Evolutionary conservation across 1,284 basidiomycete species (phyloP).

Genomic region (Vanrija sp.): DNA sequence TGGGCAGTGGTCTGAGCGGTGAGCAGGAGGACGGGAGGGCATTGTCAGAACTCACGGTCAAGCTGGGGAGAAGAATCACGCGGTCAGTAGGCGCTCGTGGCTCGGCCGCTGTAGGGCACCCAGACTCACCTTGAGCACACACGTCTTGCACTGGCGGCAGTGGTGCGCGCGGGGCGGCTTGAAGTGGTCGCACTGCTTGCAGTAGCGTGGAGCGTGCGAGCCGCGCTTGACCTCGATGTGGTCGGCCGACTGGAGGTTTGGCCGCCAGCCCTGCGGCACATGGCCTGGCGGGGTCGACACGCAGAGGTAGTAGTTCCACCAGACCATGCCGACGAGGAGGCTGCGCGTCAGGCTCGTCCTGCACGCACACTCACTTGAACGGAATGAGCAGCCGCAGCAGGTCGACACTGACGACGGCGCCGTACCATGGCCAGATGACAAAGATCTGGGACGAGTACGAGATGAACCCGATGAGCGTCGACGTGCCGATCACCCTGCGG

Average conservation of each 20-base stretch:
- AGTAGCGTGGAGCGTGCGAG: constrained; percentile 73
- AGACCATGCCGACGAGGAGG: constrained; percentile 66
- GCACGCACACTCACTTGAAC: constrained; percentile 69
- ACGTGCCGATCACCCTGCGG: constrained; percentile 57
- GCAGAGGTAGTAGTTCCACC: constrained; percentile 82
- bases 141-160: constrained; percentile 78
- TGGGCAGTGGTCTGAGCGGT: constrained; percentile 65
- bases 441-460: constrained; percentile 83
- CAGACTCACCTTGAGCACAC: constrained; percentile 33
- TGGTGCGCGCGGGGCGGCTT: constrained; percentile 69
- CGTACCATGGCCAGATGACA: constrained; percentile 89
- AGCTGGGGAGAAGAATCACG: constrained; percentile 20
- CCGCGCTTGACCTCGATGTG: constrained; percentile 83
- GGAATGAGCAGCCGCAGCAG: constrained; percentile 70
- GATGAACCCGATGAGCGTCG: constrained; percentile 79
- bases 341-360: constrained; percentile 50
- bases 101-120: neutral
- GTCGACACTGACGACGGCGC: constrained; percentile 63
- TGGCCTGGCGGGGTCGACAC: constrained; percentile 74
- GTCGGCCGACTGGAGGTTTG: constrained; percentile 63
- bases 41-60: constrained; percentile 22
- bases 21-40: neutral
- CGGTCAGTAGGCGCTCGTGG: too few species aligned
- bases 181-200: constrained; percentile 62
- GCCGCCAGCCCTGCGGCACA: constrained; percentile 76